Conservation (phyloP, 1,284 basidiomycete species). For the Ustilago shanxiensis region DNA sequence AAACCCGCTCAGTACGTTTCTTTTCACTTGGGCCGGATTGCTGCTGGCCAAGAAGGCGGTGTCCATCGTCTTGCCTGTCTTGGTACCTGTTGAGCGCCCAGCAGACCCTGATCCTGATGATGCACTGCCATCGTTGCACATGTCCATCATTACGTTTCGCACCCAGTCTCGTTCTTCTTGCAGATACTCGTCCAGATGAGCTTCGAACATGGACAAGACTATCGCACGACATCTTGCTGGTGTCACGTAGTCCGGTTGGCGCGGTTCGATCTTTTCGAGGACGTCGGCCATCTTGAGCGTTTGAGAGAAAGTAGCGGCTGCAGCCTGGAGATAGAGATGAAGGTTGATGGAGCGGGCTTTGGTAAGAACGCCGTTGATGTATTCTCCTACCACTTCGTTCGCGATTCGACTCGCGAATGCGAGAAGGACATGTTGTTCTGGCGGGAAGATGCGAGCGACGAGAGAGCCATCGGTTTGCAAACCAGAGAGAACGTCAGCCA, state of each 20-base stretch:
- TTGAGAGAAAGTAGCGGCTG: slow-evolving; percentile 89
- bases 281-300: slow-evolving; percentile 84
- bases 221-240: slow-evolving; percentile 80
- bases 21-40: slow-evolving; percentile 91
- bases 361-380: slow-evolving; percentile 82
- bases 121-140: slow-evolving; percentile 80
- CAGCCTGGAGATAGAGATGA: slow-evolving; percentile 83
- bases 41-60: slow-evolving; percentile 81
- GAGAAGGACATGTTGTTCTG: slow-evolving; percentile 79
- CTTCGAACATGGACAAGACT: slow-evolving; percentile 88
- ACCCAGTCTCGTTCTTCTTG: slow-evolving; percentile 90
- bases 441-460: slow-evolving; percentile 87
- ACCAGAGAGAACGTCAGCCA: slow-evolving; percentile 77
- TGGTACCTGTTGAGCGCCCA: slow-evolving; percentile 3
- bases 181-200: slow-evolving; percentile 95
- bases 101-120: slow-evolving; percentile 73
- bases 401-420: slow-evolving; percentile 82
- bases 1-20: slow-evolving; percentile 91
- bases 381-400: slow-evolving; percentile 80
- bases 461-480: slow-evolving; percentile 82
- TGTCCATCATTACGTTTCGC: slow-evolving; percentile 79
- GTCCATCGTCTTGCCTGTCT: slow-evolving; percentile 57
- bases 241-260: slow-evolving; percentile 50
- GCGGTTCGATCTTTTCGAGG: slow-evolving; percentile 61
- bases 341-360: slow-evolving; percentile 82